These are phyloP conservation scores for Phaeosphaeria sp. DNA, from an alignment of 2,329 filamentous ascomycete genomes.

Conservation along the genomic window DNA sequence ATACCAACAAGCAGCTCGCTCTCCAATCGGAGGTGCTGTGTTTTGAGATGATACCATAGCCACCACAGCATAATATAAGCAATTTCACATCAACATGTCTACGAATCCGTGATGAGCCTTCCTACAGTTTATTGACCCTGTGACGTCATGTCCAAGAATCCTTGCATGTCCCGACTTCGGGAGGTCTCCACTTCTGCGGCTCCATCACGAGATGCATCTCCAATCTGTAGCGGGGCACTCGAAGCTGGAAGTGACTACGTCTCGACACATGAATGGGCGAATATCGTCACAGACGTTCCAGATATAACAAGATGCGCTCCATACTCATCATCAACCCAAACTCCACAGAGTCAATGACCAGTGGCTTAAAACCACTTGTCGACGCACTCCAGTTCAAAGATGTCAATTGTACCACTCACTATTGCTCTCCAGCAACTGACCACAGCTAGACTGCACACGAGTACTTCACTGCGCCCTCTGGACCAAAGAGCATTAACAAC, in stretches of 20 bases:
- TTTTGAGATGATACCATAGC: conserved; percentile 4
- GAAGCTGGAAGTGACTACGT: not conserved
- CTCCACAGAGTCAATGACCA: conserved; percentile 75
- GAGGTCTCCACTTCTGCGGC: conserved; percentile 12
- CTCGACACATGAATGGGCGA: conserved; percentile 30
- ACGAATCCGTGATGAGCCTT: not conserved
- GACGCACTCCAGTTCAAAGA: conserved; percentile 52
- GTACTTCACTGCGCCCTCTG: conserved; percentile 71
- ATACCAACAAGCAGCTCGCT: not conserved
- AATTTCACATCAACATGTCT: not conserved
- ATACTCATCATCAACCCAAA: conserved; percentile 83
- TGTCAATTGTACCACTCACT: conserved; percentile 45
- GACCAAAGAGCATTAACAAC: conserved; percentile 80
- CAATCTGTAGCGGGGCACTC: conserved; percentile 22
- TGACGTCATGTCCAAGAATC: not conserved
- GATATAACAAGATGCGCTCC: conserved; percentile 45
- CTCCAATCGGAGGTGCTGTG: not conserved
- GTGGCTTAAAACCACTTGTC: conserved; percentile 63
- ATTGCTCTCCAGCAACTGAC: conserved; percentile 50
- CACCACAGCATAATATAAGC: conserved; percentile 19
- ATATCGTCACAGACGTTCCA: conserved; percentile 24
- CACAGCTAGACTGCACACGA: conserved; percentile 54
- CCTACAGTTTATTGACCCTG: not conserved
- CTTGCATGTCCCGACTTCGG: not conserved
- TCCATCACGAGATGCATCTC: conserved; percentile 15